Conservation (phyloP, 75 land plant species). For the Picea glauca region DNA sequence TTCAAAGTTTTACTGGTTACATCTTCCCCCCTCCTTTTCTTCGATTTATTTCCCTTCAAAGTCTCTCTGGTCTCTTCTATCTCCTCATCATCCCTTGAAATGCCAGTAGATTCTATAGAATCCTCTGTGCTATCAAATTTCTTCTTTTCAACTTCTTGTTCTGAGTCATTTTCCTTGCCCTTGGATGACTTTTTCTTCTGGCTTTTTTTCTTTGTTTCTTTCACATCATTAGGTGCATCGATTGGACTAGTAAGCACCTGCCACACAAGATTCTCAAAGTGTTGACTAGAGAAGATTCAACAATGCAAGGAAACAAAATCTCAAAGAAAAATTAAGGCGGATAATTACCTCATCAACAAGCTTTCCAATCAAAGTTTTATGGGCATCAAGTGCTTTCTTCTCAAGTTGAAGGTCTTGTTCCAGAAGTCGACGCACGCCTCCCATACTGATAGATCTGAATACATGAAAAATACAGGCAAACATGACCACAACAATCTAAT, state of each 20-base stretch:
- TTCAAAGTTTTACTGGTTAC: not conserved
- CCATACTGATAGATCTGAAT: slow-evolving; percentile 54
- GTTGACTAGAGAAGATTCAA: not conserved
- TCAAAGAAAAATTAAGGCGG: not conserved
- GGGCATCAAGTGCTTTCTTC: slow-evolving; percentile 49
- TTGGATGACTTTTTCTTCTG: slow-evolving; percentile 16
- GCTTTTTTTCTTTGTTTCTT: slow-evolving; percentile 13
- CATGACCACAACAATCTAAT: not conserved
- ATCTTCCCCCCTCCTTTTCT: not conserved
- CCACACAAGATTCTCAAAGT: slow-evolving; percentile 6
- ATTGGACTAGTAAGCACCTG: slow-evolving; percentile 19
- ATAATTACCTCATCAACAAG: slow-evolving; percentile 59
- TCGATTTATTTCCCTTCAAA: slow-evolving; percentile 4
- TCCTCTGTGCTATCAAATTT: slow-evolving; percentile 1
- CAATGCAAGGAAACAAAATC: not conserved
- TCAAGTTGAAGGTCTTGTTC: slow-evolving; percentile 75
- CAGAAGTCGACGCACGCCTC: slow-evolving; percentile 61
- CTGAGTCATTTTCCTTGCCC: slow-evolving; percentile 1
- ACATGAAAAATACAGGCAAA: slow-evolving; percentile 1
- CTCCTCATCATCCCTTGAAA: slow-evolving; percentile 6
- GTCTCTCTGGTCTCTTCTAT: slow-evolving; percentile 2
- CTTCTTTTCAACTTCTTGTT: slow-evolving; percentile 4
- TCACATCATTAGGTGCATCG: slow-evolving; percentile 15
- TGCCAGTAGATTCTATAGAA: not conserved
- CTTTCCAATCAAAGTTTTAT: slow-evolving; percentile 50